Evolutionary conservation across 164 flowering plant genomes (phyloP).

Genomic region (Nymphaea colorata): DNA sequence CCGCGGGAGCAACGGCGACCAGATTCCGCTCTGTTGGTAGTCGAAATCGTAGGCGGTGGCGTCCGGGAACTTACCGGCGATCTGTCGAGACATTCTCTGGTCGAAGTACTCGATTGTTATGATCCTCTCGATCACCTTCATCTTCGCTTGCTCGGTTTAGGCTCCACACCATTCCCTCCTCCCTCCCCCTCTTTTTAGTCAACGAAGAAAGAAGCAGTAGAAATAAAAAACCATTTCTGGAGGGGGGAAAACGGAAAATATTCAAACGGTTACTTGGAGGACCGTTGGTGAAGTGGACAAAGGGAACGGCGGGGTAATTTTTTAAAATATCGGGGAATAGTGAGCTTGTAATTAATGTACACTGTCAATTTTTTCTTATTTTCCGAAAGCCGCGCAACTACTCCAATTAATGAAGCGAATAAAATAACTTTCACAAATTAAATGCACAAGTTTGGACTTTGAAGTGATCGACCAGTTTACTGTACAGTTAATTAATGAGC

Average conservation of each 20-base stretch:
- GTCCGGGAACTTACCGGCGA: constrained; percentile 74
- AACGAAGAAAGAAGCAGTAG: background rate
- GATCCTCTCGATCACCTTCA: constrained; percentile 14
- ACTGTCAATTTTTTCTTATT: too few relatives aligned
- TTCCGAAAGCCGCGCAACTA: too few relatives aligned
- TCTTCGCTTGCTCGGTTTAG: background rate
- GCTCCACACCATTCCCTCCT: background rate
- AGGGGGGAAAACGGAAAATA: background rate
- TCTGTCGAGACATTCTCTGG: constrained; percentile 43
- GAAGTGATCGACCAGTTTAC: too few relatives aligned
- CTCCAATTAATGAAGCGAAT: too few relatives aligned
- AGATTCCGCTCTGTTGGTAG: constrained; percentile 76
- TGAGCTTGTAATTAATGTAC: too few relatives aligned
- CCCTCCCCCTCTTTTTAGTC: background rate
- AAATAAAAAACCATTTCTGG: background rate
- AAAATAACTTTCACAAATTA: too few relatives aligned
- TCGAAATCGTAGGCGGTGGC: constrained; percentile 70
- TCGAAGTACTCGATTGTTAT: constrained; percentile 50
- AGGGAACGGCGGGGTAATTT: background rate
- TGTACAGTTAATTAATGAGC: too few relatives aligned
- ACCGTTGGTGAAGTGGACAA: background rate
- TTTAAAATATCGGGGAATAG: too few relatives aligned
- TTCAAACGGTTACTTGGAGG: background rate
- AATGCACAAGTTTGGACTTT: too few relatives aligned
- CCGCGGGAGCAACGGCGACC: constrained; percentile 71